Evolutionary conservation across 2,329 filamentous ascomycete genomes (phyloP), one percentile per base, ranked within the genome.

Genomic region (Rosellinia necatrix): DNA sequence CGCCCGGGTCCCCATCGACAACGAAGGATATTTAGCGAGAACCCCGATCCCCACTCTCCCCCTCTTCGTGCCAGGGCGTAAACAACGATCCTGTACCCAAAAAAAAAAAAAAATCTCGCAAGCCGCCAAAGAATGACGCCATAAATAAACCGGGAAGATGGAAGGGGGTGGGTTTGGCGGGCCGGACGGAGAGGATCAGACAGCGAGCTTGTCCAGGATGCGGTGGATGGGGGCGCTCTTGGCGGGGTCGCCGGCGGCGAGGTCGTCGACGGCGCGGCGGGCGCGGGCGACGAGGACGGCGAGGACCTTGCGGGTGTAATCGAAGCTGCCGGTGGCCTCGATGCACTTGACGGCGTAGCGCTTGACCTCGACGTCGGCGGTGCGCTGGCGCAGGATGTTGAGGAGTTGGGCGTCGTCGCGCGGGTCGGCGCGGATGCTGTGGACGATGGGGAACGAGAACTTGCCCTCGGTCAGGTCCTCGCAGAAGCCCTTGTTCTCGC

Each of bases 381-480:
- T 92, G 75, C 92, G 93, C 74, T 97, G 92, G 74, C 91, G 91
- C 37, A 97, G 79, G 53, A 97, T 97, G 70, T 94, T 96, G 72
- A 97, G 83, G 52, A 99, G 82, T 68, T 96, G 88, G 64, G 89
- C 79, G 70, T 92, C 90, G 25, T 92, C 90, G 25, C 77, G 75
- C 15, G 84, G 90, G 70, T 92, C 84, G 57, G 88, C 78, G 58
- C 90, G 89, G 65, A 97, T 96, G 71, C 89, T 89, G 76, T 97
- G 93, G 67, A 97, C 96, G 67, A 97, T 87, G 35, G 92, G 92
- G 71, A 97, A 97, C 22, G 89, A 93, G 77, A 97, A 97, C 80
- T 97, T 97, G 61, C 93, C 93, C 76, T 97, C 94, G 1, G 92
- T 97, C 66, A 97, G 76, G 74, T 97, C 94, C 77, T 97, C 93